Percentiles rank a stretch among this genome's conserved stretches.
phyloP scores from a whole-genome alignment of 768 basidiomycete genomes.

The Leucocoprinus birnbaumii region DNA sequence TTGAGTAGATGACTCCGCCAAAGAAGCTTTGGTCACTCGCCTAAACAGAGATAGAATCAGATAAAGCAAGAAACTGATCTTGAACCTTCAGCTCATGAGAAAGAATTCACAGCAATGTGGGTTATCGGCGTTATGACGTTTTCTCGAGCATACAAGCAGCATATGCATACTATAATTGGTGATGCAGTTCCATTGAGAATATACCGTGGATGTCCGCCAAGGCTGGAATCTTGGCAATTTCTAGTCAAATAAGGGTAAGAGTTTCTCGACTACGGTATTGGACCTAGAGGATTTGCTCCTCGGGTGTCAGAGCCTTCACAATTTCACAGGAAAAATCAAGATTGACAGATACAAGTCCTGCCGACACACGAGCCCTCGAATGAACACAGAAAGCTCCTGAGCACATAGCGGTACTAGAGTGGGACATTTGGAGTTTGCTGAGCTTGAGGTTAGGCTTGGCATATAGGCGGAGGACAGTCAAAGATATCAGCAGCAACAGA shows the following conservation, averaged over 20 bases:
- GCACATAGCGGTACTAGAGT: slow-evolving; percentile 7
- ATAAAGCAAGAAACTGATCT: neutral
- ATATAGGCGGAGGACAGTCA: neutral
- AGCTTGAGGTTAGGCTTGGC: neutral
- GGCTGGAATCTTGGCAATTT: neutral
- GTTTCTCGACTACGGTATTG: neutral
- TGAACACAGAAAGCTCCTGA: neutral
- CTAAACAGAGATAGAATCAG: neutral
- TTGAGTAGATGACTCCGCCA: neutral
- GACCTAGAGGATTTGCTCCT: too few species aligned
- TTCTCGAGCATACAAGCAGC: neutral
- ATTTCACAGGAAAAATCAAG: too few species aligned
- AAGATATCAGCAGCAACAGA: neutral
- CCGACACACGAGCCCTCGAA: neutral
- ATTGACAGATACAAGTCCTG: neutral
- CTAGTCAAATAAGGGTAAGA: neutral
- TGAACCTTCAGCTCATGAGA: neutral
- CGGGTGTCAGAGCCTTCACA: too few species aligned
- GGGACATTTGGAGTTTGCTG: neutral
- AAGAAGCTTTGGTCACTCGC: neutral
- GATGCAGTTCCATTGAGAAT: too few species aligned
- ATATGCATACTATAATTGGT: neutral
- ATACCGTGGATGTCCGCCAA: neutral
- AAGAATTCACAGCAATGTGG: neutral
- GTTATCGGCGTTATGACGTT: neutral